Base-by-base conservation (phyloP, 257 asterid genomes). In the Salvia hispanica region DNA sequence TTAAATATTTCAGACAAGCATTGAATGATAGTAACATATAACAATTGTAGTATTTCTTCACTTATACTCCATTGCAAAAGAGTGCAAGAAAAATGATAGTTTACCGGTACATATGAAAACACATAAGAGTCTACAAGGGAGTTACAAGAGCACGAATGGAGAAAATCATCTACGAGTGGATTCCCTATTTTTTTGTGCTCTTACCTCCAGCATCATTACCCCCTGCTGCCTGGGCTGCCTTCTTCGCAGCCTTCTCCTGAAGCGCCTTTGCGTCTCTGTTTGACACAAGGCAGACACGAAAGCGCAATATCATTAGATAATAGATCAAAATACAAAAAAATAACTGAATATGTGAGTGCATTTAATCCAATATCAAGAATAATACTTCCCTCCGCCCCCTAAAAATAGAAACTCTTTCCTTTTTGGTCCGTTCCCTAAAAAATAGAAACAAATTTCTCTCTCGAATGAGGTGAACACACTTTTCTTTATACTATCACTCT, bases 191-290 rank as follows among this genome's bases (percentile, higher is more conserved):
- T 79, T 91, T 86, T 87, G 11, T 85, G 88, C 78, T 82, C 77
- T 85, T 89, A 79, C 76, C 80, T 81, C 90, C 95, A 57, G 83
- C 78, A 76, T 78, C 86, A 54, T 73, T 73, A 39, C 83, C 79
- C 44, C 81, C 91, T 14, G 67, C 79, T 5, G 84, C 97, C 70
- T 81, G 82, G 6, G 82, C 86, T 7, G 90, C 95, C 79, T 88
- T 90, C 83, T 90, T 90, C 8, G 95, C 91, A 1, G 83, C 1
- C 84, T 87, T 90, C 76, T 90, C 97, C 77, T 90, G 97, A 66
- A 90, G 95, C 4, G 94, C 97, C 85, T 90, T 90, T 12, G 88
- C 97, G 46, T 90, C 97, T 79, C 95, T 90, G 64, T 70, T 44
- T 9, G 67, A 2, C 59, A 58, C 25, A 60, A 8, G 11, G 4